Base-by-base conservation (phyloP, 177 flowering plant species). In the Vitis hybrid region DNA sequence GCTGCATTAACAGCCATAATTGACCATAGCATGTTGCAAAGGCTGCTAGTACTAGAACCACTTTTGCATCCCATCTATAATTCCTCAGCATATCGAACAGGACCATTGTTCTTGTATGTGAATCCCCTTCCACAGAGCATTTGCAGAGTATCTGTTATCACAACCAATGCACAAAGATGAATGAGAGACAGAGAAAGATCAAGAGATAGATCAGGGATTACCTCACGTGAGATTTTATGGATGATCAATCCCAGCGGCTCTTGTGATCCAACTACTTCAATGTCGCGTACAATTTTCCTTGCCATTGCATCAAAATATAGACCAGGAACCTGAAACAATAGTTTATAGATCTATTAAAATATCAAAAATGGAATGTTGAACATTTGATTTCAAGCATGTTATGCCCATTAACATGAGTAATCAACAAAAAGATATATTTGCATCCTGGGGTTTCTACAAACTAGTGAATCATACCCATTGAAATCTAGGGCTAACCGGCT, bases 51-150 rank as follows among this genome's bases (percentile, higher is more conserved):
- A 79, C 84, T 71, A 91, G 50, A 55, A 77, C 86, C 76, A 85
- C 73, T 74, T 93, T 93, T 24, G 82, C 89, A 71, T 84, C 97
- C 97, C 97, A 93, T 41, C 74, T 72, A 62, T 82, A 87, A 50
- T 75, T 77, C 27, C 79, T 75, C 8, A 93, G 79, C 66, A 81
- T 71, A 69, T 91, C 86, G 6, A 93, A 84, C 74, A 91, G 52
- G 35, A 27, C 1, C 86, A 93, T 74, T 18, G 91, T 78, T 41
- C 76, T 83, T 17, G 73, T 35, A 48, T 85, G 88, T 41, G 76
- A 56, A 73, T 84, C 76, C 21, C 58, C 71, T 50, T 78, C 63
- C 14, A 73, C 83, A 35, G 70, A 69, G 74, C 79, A 78, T 62
- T 64, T 71, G 77, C 60, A 68, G 24, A 76, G 70, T 49, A 91